Evolutionary conservation across 2,329 filamentous ascomycete genomes (phyloP).

Genomic region (Xylariomycetidae sp.): DNA sequence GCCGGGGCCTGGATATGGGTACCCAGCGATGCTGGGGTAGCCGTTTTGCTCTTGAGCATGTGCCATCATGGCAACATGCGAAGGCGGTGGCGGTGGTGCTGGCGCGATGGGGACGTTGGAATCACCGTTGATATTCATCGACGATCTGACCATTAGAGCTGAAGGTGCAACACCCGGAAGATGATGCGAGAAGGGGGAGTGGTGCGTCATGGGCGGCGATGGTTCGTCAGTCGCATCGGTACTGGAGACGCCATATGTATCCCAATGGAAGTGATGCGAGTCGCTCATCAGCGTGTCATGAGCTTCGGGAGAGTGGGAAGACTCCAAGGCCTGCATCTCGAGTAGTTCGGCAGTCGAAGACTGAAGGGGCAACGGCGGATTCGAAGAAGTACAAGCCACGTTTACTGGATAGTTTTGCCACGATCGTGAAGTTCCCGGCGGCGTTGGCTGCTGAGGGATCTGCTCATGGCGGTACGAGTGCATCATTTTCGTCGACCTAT

Average conservation of each 20-base stretch:
- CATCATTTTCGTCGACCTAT: slow-evolving; percentile 34
- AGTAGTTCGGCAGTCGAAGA: slow-evolving; percentile 32
- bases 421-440: slow-evolving; percentile 41
- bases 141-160: too few relatives aligned
- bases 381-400: slow-evolving; percentile 27
- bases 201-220: slow-evolving; percentile 21
- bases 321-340: slow-evolving; percentile 32
- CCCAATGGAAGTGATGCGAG: slow-evolving; percentile 29
- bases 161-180: slow-evolving; percentile 17
- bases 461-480: slow-evolving; percentile 33
- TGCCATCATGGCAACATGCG: slow-evolving; percentile 16
- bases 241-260: slow-evolving; percentile 31
- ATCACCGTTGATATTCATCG: slow-evolving; percentile 11
- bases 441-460: slow-evolving; percentile 39
- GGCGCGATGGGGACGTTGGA: slow-evolving; percentile 17
- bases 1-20: too few relatives aligned
- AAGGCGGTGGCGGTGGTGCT: slow-evolving; percentile 12
- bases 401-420: slow-evolving; percentile 40
- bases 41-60: slow-evolving; percentile 9
- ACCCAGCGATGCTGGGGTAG: not conserved
- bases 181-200: slow-evolving; percentile 13
- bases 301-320: slow-evolving; percentile 20
- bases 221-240: slow-evolving; percentile 23
- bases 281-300: slow-evolving; percentile 26
- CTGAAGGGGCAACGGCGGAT: slow-evolving; percentile 40